Evolutionary conservation across 139 green algal species (phyloP), one percentile per base, ranked within the genome.

Genomic region (Nannochloris sp.): DNA sequence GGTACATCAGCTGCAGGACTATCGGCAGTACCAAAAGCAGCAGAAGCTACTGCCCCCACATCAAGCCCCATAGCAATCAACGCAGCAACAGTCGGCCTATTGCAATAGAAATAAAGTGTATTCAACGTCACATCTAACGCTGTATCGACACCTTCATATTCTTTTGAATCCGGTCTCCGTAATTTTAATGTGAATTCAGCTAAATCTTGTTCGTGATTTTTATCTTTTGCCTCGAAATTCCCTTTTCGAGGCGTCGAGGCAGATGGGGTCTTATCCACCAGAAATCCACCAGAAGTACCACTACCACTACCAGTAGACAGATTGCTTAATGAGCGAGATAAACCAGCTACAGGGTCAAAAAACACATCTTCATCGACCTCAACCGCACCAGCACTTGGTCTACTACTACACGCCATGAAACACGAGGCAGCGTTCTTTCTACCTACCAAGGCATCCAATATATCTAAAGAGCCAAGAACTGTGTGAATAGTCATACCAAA

Each of bases 41-140:
- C 13, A 54, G 12, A 6, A 8, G 32, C 32, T 14, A 65, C 78
- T 1, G 46, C 64, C 5, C 30, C 74, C 33, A 97, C 53, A 72
- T 97, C 90, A 3, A 55, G 24, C 0, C 84, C 88, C 23, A 95
- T 67, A 5, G 72, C 77, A 70, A 97, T 97, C 32, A 97, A 65
- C 0, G 92, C 87, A 0, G 81, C 90, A 7, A 97, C 67, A 0
- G 90, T 97, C 51, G 89, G 91, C 2, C 91, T 85, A 62, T 95
- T 92, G 74, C 79, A 87, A 64, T 77, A 86, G 44, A 95, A 87
- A 33, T 77, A 80, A 5, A 97, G 72, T 8, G 33, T 35, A 15
- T 68, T 33, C 35, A 97, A 75, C 2, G 65, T 62, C 27, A 92
- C 68, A 6, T 65, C 57, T 54, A 97, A 54, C 67, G 89, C 72